Conservation (phyloP, 2,329 filamentous ascomycete genomes). For the Scytalidium sp. region DNA sequence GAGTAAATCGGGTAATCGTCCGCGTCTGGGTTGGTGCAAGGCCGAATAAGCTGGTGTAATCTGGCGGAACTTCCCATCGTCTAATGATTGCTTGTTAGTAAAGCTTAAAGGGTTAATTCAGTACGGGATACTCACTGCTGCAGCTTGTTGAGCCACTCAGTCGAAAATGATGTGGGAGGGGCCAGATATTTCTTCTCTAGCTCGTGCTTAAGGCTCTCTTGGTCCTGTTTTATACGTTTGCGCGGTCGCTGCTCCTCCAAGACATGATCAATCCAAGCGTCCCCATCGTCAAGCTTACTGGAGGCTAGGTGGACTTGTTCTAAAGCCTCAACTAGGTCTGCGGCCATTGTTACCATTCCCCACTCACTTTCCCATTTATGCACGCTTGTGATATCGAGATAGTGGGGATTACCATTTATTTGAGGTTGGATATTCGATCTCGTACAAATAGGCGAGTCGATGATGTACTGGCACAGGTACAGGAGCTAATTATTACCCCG, state of each 20-base stretch:
- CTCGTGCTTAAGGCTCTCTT: slow-evolving; percentile 62
- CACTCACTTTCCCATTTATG: neutral
- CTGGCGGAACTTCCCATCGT: slow-evolving; percentile 77
- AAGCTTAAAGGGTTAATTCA: slow-evolving; percentile 9
- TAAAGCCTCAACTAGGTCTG: slow-evolving; percentile 44
- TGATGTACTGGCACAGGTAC: neutral
- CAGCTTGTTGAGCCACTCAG: slow-evolving; percentile 82
- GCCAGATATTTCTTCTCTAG: slow-evolving; percentile 76
- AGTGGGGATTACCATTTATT: neutral
- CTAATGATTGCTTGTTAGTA: slow-evolving; percentile 27
- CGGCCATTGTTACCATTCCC: slow-evolving; percentile 18
- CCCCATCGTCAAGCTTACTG: slow-evolving; percentile 23
- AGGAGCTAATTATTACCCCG: neutral
- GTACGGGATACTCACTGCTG: slow-evolving; percentile 59
- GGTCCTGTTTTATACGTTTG: slow-evolving; percentile 48
- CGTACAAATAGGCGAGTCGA: neutral
- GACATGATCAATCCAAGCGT: slow-evolving; percentile 54
- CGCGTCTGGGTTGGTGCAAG: slow-evolving; percentile 89
- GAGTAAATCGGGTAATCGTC: slow-evolving; percentile 88
- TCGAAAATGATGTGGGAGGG: slow-evolving; percentile 75
- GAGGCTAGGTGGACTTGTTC: slow-evolving; percentile 43
- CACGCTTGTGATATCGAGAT: neutral
- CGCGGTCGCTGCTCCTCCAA: slow-evolving; percentile 50
- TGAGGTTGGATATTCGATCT: neutral
- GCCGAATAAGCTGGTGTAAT: slow-evolving; percentile 81